Base-by-base conservation (phyloP, 148 eudicot genomes). In the Fagopyrum homotropicum region DNA sequence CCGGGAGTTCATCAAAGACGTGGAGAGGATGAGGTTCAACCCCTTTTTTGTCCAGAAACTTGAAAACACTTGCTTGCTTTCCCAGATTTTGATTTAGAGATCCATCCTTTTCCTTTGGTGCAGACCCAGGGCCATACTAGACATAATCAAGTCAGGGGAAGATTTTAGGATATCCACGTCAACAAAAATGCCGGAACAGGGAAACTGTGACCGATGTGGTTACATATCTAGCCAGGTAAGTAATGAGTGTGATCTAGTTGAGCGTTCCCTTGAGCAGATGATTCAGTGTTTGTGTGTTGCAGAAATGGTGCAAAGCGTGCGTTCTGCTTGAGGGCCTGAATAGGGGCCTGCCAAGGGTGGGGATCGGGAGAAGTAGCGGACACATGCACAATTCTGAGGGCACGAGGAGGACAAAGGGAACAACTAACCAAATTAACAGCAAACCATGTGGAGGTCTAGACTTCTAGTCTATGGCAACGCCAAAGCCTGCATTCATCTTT, bases 111-210 rank as follows among this genome's bases (percentile, higher is more conserved):
- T 35, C 5, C 19, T 35, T 35, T 35, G 40, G 3, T 78, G 76
- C 81, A 95, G 99, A 84, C 97, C 99, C 30, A 84, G 96, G 75
- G 99, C 99, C 73, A 95, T 95, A 81, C 89, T 95, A 29, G 99
- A 95, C 82, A 92, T 95, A 75, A 92, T 95, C 19, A 89, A 86
- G 83, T 95, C 99, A 74, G 97, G 99, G 15, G 99, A 95, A 82
- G 87, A 86, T 79, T 95, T 95, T 75, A 86, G 99, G 77, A 95
- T 95, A 70, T 87, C 99, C 69, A 89, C 97, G 54, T 77, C 88
- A 74, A 90, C 99, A 40, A 95, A 95, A 84, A 95, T 95, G 99
- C 99, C 99, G n/a, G 99, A 95, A 86, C 99, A 95, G 79, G 99
- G 99, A 80, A 95, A 81, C 66, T 95, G 99, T 81, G 94, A 92